Evolutionary conservation across 116 monocot species (phyloP).

Genomic region (Iris pallida): DNA sequence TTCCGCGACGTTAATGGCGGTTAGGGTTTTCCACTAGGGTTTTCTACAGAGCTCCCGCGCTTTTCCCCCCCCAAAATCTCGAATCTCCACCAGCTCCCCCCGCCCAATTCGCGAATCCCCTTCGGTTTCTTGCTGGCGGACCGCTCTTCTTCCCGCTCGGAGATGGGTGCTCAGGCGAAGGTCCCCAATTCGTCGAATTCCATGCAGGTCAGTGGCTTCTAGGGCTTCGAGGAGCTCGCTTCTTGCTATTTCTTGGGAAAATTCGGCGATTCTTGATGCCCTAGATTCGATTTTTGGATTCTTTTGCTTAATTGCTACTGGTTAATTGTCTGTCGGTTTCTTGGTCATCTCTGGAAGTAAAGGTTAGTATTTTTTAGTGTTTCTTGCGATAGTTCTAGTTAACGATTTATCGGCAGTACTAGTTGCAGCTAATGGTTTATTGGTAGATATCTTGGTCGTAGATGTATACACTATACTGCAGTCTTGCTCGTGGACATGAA

Average conservation of each 20-base stretch:
- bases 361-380: neutral
- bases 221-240: neutral
- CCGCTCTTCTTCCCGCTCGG: neutral
- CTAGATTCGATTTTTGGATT: conserved; percentile 10
- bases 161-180: conserved; percentile 21
- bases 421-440: neutral
- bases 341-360: neutral
- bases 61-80: neutral
- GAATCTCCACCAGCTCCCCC: neutral
- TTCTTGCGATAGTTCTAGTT: neutral
- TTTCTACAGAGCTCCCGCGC: conserved; percentile 1
- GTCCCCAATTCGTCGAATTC: conserved; percentile 13
- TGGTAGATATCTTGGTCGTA: neutral
- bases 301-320: neutral
- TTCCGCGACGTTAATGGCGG: conserved; percentile 16
- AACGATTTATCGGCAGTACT: neutral
- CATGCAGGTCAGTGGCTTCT: conserved; percentile 17
- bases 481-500: too few relatives aligned
- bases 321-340: neutral
- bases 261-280: conserved; percentile 14
- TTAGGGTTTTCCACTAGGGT: conserved; percentile 26
- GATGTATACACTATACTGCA: too few relatives aligned
- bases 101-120: neutral
- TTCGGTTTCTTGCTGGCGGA: neutral
- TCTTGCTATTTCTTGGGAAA: neutral